phyloP scores from a whole-genome alignment of 176 grass and related monocot species.

The Typha latifolia region DNA sequence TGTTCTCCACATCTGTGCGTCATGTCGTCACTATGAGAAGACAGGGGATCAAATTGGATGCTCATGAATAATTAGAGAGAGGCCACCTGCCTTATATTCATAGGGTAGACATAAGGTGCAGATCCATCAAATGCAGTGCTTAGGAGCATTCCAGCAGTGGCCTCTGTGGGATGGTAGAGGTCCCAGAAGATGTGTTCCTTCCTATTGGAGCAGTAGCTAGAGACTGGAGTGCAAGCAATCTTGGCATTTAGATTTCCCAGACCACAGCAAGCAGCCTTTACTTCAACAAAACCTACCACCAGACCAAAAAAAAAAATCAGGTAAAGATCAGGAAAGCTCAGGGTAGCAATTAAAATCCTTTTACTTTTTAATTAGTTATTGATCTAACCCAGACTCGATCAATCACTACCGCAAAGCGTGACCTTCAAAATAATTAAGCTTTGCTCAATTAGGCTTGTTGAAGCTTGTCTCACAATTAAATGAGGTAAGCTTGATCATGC shows the following conservation, averaged over 20 bases:
- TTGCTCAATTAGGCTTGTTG: background rate
- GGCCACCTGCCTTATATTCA: conserved; percentile 46
- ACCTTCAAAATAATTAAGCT: too few relatives aligned
- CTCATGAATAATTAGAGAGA: conserved; percentile 8
- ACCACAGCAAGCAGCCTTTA: conserved; percentile 72
- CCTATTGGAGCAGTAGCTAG: conserved; percentile 57
- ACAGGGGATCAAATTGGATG: background rate
- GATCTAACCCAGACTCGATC: too few relatives aligned
- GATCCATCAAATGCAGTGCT: conserved; percentile 36
- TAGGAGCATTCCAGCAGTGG: conserved; percentile 38
- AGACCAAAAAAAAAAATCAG: background rate
- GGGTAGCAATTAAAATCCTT: background rate
- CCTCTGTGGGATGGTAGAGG: conserved; percentile 73
- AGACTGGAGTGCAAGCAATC: conserved; percentile 49
- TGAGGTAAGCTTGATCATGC: too few relatives aligned
- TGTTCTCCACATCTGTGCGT: too few relatives aligned
- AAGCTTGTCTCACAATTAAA: too few relatives aligned
- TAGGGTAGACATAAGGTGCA: conserved; percentile 43
- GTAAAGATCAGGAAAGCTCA: background rate
- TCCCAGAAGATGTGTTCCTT: conserved; percentile 64
- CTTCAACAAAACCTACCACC: conserved; percentile 40
- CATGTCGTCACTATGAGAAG: background rate
- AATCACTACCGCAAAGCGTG: too few relatives aligned
- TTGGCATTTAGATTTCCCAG: conserved; percentile 67
- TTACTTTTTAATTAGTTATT: too few relatives aligned